Base-by-base conservation (phyloP, 306 rosid species). In the Rosa multiflora region DNA sequence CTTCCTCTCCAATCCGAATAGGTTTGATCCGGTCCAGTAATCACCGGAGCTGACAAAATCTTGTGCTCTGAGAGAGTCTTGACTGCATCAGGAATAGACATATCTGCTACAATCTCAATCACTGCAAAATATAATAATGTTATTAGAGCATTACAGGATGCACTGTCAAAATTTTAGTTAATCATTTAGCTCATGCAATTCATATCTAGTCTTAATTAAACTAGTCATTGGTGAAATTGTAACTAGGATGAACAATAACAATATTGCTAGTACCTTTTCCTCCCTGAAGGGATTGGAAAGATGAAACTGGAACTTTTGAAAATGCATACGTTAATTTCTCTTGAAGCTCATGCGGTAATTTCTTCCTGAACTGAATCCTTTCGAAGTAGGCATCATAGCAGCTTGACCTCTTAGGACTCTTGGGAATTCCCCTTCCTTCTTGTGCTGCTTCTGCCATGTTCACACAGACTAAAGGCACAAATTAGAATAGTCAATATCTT, bases 11-110 rank as follows among this genome's bases (percentile, higher is more conserved):
- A 94, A 75, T 88, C 83, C 55, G 88, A 80, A 80, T 74, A 77
- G 15, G 67, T 68, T 76, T 42, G 10, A 64, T 64, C 87, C 76
- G 93, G 86, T 29, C 82, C 58, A 26, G 92, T 87, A 67, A 70
- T 87, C 49, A 92, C 97, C 6, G 99, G 94, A 61, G 99, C 99
- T 6, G 97, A 85, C 80, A 92, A 85, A 49, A 94, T 94, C 84
- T 88, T 89, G 85, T 87, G 43, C 66, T 89, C 93, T 6, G 97
- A 94, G 62, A 92, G 89, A 76, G 87, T 82, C 88, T 76, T 87
- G 4, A 94, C 91, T 5, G 95, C 92, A 32, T 94, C 91, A 23
- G 91, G 85, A 62, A 92, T 32, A 1, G 92, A 85, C 18, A 89
- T 83, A 78, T 92, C 87, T 80, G 97, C 92, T 80, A 49, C 83